Evolutionary conservation across 257 asterid species (phyloP).

Genomic region (Nicotiana noctiflora): DNA sequence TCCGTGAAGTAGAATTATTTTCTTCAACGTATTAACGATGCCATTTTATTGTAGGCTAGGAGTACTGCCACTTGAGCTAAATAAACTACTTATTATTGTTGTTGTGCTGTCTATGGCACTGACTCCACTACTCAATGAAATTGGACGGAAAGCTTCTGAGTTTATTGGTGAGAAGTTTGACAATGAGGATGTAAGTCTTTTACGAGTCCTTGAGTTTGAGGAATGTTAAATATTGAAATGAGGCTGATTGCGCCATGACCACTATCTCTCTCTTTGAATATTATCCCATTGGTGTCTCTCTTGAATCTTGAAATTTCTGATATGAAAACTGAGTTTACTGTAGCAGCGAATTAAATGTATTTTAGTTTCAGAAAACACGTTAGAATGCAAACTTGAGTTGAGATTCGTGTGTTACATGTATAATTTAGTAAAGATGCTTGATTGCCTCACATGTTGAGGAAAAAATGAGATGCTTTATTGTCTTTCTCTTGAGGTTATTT

Average conservation of each 20-base stretch:
- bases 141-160: slow-evolving; percentile 77
- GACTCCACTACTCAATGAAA: slow-evolving; percentile 89
- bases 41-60: slow-evolving; percentile 68
- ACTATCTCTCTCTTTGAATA: neutral
- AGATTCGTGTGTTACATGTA: neutral
- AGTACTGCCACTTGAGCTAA: slow-evolving; percentile 95
- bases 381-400: neutral
- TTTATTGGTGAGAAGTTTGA: slow-evolving; percentile 56
- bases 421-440: neutral
- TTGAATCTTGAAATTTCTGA: neutral
- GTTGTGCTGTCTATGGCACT: slow-evolving; percentile 96
- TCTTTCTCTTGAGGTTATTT: neutral
- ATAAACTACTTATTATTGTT: slow-evolving; percentile 94
- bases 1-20: slow-evolving; percentile 12
- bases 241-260: neutral
- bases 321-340: neutral
- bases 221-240: neutral
- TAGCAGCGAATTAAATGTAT: neutral
- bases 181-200: slow-evolving; percentile 53
- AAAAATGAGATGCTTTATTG: neutral
- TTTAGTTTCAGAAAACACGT: neutral
- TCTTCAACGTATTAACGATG: neutral
- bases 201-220: slow-evolving; percentile 1
- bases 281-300: neutral
- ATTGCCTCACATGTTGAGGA: neutral